Base-by-base conservation (phyloP, 768 basidiomycete genomes). In the Galerina marginata region DNA sequence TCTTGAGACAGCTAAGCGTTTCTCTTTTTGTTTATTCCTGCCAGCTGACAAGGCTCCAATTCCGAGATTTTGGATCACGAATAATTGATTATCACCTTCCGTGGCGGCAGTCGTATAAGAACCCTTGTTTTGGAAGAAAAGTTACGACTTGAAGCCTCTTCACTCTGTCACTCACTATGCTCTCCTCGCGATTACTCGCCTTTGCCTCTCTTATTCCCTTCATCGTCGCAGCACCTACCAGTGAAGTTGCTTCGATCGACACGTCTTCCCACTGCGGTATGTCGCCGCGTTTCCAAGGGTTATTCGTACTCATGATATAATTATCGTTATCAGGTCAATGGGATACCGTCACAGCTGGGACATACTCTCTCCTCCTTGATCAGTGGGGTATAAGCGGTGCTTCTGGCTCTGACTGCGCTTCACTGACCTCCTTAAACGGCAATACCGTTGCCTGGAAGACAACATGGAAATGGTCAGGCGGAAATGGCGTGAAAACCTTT, bases 401-500 rank as follows among this genome's bases (percentile, higher is more conserved):
- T 6, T 79, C 82, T 10, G 86, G 87, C 39, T 79, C 75, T 20
- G 81, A 84, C 62, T 86, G 86, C 66, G 78, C 85, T 33, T 69
- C 75, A 20, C 64, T 89, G 63, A 69, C 71, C 0, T 81, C 79
- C 15, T 56, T 81, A 63, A 74, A 71, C 48, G 83, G 77, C 2
- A 75, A 67, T 29, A 79, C 71, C 6, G 60, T 85, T 37, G 70
- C 75, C 0, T 89, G 87, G 87, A 76, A 66, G 69, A 84, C 80
- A 29, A 76, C 67, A 2, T 89, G 83, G 82, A 74, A 59, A 0
- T 89, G 87, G 87, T 54, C 44, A 6, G 86, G 86, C 36, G 83
- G 79, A 6, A 74, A 53, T 20, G 75, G 77, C 20, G 78, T 90
- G 61, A 89, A 88, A 79, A 87, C 84, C 67, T 90, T 79, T 72